Conservation (phyloP, 2,329 filamentous ascomycete species). For the Colletotrichum somersetense region DNA sequence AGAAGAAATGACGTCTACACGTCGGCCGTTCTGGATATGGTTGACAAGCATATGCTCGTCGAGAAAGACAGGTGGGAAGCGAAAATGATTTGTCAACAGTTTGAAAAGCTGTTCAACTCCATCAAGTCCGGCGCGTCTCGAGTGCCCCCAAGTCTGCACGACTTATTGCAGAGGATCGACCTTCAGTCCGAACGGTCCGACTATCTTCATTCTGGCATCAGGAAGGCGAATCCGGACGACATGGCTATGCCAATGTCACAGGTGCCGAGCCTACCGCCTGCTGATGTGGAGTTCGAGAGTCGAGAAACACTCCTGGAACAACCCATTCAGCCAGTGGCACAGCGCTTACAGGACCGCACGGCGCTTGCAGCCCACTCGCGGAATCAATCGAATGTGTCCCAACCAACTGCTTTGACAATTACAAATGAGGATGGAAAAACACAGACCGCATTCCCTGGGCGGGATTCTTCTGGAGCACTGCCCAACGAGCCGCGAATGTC, state of each 20-base stretch:
- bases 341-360: background rate
- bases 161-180: background rate
- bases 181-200: slow-evolving; percentile 2
- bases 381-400: background rate
- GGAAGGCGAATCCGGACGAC: background rate
- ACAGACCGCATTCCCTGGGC: no score
- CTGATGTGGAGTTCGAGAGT: slow-evolving; percentile 1
- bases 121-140: background rate
- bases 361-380: background rate
- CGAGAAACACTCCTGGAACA: background rate
- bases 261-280: background rate
- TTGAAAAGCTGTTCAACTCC: background rate
- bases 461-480: background rate
- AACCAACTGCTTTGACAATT: no score
- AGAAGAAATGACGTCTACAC: slow-evolving; percentile 45
- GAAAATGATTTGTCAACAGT: background rate
- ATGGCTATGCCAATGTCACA: background rate
- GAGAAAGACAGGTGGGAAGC: background rate
- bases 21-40: slow-evolving; percentile 43
- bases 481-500: background rate
- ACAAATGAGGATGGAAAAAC: no score
- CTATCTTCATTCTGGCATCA: background rate
- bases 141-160: background rate
- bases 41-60: slow-evolving; percentile 46
- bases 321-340: background rate